A percentile compares a stretch with the other conserved stretches of the same genome.
These are phyloP conservation scores for Kodamaea jinghongensis DNA, from an alignment of 805 yeast species.

Conservation along the genomic window DNA sequence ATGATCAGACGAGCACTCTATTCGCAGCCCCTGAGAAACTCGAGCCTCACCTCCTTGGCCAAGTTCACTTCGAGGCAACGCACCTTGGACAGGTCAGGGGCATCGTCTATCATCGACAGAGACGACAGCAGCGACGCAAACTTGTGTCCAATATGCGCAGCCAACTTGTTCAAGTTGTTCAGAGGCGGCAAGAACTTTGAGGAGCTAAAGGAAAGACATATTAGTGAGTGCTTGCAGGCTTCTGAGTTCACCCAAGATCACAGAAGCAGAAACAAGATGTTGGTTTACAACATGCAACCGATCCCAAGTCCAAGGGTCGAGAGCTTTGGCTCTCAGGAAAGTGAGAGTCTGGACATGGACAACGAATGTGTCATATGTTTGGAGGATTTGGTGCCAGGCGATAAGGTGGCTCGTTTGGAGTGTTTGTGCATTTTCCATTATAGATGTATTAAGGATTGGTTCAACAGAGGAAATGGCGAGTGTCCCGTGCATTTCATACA, in stretches of 20 bases:
- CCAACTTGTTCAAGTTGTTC: conserved; percentile 25
- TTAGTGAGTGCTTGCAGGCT: conserved; percentile 69
- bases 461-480: conserved; percentile 78
- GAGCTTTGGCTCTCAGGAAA: conserved; percentile 21
- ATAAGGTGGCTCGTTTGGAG: conserved; percentile 86
- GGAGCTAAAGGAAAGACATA: conserved; percentile 59
- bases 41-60: conserved; percentile 8
- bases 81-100: conserved; percentile 5
- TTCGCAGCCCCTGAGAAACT: conserved; percentile 6
- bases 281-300: conserved; percentile 65
- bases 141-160: conserved; percentile 42
- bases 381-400: conserved; percentile 83
- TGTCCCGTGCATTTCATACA: conserved; percentile 75
- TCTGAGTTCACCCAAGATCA: conserved; percentile 56
- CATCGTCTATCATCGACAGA: conserved; percentile 9
- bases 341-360: conserved; percentile 34
- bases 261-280: conserved; percentile 71
- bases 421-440: conserved; percentile 95
- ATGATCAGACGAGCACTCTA: conserved; percentile 21
- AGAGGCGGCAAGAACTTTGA: conserved; percentile 26
- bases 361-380: conserved; percentile 93
- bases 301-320: conserved; percentile 41
- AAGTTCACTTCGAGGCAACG: conserved; percentile 6
- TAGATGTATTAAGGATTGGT: conserved; percentile 89
- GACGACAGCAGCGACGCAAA: conserved; percentile 31